Evolutionary conservation across 768 basidiomycete species (phyloP), one percentile per base, ranked within the genome.

Genomic region (Hygrocybe coccinea): DNA sequence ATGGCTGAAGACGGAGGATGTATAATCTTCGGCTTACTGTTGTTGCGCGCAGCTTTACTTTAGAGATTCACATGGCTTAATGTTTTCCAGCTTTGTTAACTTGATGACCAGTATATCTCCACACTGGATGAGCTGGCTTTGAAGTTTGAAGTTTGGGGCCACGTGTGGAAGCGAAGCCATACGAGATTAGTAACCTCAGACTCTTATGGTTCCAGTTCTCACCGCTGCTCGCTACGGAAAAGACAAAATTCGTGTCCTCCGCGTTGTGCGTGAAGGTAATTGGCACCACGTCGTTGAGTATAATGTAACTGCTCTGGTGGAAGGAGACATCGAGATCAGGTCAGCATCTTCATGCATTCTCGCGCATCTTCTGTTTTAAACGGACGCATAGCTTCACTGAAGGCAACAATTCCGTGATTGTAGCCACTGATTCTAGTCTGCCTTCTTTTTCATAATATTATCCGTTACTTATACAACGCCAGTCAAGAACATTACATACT

Each of bases 371-470:
- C 39, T 3, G n/a, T 46, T 19, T n/a, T n/a, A n/a, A n/a, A n/a
- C n/a, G n/a, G n/a, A n/a, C n/a, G n/a, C 22, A 22, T 24, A 91
- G 91, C 63, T 97, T 89, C 69, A 95, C 91, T 3, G 61, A 91
- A 60, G 91, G 89, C 0, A 91, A 97, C 65, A 98, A 98, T 71
- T 80, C 80, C 2, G 83, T 86, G 9, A 79, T 97, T 9, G 91
- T 98, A 2, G 86, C 95, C 2, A 98, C 94, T 1, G 95, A 98
- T 71, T 90, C 91, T 1, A 86, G 91, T 91, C 62, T n/a, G n/a
- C n/a, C n/a, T n/a, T 63, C 87, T 75, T 22, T 41, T 33, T 39
- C 10, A 5, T 21, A 21, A 9, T 52, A 33, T 11, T 17, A n/a
- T 38, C 36, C 43, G n/a, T 34, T 43, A 22, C 52, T 19, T n/a